These are phyloP conservation scores for Bryum argenteum DNA, from an alignment of 225 moss, liverwort and hornwort genomes.

Conservation along the genomic window DNA sequence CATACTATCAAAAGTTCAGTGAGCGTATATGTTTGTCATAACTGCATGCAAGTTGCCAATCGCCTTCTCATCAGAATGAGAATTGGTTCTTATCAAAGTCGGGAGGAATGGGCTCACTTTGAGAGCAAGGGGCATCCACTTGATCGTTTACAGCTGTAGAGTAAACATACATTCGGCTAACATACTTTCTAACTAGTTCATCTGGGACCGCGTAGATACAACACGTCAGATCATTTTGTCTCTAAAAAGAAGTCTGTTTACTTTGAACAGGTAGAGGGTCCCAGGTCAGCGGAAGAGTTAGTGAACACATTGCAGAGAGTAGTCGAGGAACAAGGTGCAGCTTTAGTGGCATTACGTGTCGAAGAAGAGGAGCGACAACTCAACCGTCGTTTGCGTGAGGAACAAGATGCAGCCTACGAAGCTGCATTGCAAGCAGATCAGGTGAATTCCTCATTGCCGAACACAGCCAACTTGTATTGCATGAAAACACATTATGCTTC, in stretches of 20 bases:
- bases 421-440: constrained; percentile 94
- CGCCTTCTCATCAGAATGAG: neutral
- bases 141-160: constrained; percentile 18
- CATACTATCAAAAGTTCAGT: neutral
- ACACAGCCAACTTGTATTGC: constrained; percentile 13
- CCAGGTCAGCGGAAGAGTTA: constrained; percentile 77
- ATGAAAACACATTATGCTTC: constrained; percentile 11
- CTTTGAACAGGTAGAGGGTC: constrained; percentile 89
- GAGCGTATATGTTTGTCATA: constrained; percentile 13
- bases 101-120: neutral
- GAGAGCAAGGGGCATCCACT: neutral
- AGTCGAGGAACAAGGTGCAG: constrained; percentile 91
- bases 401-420: constrained; percentile 95
- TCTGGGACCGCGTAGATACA: neutral
- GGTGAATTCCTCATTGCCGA: constrained; percentile 41
- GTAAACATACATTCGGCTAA: neutral
- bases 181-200: neutral
- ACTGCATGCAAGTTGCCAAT: neutral
- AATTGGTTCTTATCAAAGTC: neutral
- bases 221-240: neutral
- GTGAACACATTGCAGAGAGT: constrained; percentile 83
- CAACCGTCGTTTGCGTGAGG: constrained; percentile 88
- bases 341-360: constrained; percentile 86
- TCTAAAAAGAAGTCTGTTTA: constrained; percentile 22
- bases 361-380: constrained; percentile 97